Evolutionary conservation across 192 early-diverging fungal genomes (phyloP), one percentile per base, ranked within the genome.

Genomic region (Coemansia sp.): DNA sequence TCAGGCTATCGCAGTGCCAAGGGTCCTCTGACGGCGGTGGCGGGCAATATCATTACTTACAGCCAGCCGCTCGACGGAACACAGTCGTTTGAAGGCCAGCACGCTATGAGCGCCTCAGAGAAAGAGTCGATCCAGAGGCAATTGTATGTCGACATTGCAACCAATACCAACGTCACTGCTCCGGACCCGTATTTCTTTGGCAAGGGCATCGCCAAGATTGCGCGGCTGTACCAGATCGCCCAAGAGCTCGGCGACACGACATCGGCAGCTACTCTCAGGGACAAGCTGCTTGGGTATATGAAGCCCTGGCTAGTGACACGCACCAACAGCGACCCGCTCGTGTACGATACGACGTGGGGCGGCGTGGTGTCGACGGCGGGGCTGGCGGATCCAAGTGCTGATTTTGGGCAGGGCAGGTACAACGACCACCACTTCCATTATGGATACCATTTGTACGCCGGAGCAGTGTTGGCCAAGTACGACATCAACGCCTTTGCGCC

Each of bases 341-440:
- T 72, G 4, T 85, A 86, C 55, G 86, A 87, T 66, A 36, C 50
- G 1, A 65, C 66, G 5, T 87, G 86, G 86, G 80, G 80, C 36
- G 86, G 86, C 40, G 55, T 87, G 17, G 75, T 84, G 24, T 76
- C 77, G 11, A 68, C 50, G 0, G 42, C 62, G 38, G 84, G 84
- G 13, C 65, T 77, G 7, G 61, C 29, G 2, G 79, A 82, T 31
- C 22, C 68, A 1, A 50, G 66, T 9, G 74, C 73, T 0, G 86
- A 86, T 38, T 87, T 82, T 61, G 86, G 86, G 48, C 85, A 87
- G 64, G 86, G 82, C 56, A 61, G 72, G 22, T 87, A 87, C 70
- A 87, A 87, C 71, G 86, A 87, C 65, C 86, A 87, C 68, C 86
- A 87, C 67, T 87, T 86, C 77, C 86, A 87, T 72, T 87, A 87